A percentile compares a stretch with the other conserved stretches of the same genome.
These are phyloP conservation scores for Populus davidiana DNA, from an alignment of 345 rosid genomes.

Conservation along the genomic window DNA sequence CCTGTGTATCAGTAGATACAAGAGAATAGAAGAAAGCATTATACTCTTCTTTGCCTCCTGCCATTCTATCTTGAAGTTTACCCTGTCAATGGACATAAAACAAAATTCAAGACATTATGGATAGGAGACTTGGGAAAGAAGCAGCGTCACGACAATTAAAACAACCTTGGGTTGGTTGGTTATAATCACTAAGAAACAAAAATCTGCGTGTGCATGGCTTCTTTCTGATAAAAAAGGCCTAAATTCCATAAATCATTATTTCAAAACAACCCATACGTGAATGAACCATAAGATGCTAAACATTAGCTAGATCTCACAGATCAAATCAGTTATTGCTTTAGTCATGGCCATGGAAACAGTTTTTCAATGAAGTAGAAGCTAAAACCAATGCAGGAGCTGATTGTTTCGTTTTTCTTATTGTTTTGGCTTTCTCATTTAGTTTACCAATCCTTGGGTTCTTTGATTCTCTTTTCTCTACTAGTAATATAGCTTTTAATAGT, in stretches of 20 bases:
- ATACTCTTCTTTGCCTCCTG: constrained; percentile 98
- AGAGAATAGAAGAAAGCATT: constrained; percentile 96
- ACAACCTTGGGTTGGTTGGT: too few species aligned
- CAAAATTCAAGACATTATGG: neutral
- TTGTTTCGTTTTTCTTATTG: too few species aligned
- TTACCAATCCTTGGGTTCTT: too few species aligned
- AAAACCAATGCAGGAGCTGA: too few species aligned
- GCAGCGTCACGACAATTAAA: neutral
- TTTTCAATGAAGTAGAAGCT: neutral
- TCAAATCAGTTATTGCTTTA: neutral
- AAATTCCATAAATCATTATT: too few species aligned
- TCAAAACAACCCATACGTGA: neutral
- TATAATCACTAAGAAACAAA: too few species aligned
- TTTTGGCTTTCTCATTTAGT: too few species aligned
- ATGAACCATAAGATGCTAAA: neutral
- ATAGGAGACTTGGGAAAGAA: neutral
- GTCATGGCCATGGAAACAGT: neutral
- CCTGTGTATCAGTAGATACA: constrained; percentile 97
- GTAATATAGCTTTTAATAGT: too few species aligned
- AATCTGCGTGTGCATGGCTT: too few species aligned
- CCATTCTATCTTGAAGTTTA: constrained; percentile 91
- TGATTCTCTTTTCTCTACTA: too few species aligned
- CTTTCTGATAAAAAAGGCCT: too few species aligned
- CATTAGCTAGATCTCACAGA: neutral
- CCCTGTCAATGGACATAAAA: constrained; percentile 47